Conservation (phyloP, 2,329 filamentous ascomycete genomes). For the Nigrograna mackinnonii region DNA sequence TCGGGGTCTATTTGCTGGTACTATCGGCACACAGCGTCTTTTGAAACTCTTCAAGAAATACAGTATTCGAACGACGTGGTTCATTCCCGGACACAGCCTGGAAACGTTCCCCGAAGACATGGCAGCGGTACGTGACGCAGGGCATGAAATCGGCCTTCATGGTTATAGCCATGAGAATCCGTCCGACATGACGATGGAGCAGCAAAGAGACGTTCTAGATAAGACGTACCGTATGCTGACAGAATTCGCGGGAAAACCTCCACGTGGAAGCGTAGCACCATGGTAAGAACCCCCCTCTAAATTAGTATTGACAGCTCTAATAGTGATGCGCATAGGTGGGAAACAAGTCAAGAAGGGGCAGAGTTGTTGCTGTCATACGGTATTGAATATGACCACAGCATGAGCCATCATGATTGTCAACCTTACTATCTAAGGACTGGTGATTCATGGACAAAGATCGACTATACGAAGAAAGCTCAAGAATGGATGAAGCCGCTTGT, state of each 20-base stretch:
- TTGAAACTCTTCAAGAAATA: slow-evolving; percentile 74
- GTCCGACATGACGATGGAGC: slow-evolving; percentile 69
- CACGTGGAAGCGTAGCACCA: slow-evolving; percentile 72
- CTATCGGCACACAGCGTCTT: slow-evolving; percentile 67
- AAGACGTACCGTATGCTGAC: slow-evolving; percentile 75
- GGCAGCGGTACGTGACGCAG: slow-evolving; percentile 58
- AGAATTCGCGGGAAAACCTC: slow-evolving; percentile 70
- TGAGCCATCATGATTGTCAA: slow-evolving; percentile 67
- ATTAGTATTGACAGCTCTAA: slow-evolving; percentile 38
- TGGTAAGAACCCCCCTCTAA: slow-evolving; percentile 46
- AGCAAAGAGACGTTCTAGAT: slow-evolving; percentile 74
- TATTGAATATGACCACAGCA: slow-evolving; percentile 70
- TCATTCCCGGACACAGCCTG: slow-evolving; percentile 63
- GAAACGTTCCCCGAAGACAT: slow-evolving; percentile 70
- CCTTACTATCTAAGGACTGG: slow-evolving; percentile 66
- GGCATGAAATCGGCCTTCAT: slow-evolving; percentile 69
- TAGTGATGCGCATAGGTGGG: slow-evolving; percentile 56
- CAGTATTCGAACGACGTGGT: slow-evolving; percentile 70
- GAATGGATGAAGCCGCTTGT: slow-evolving; percentile 70
- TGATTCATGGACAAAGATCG: slow-evolving; percentile 70
- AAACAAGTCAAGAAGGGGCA: slow-evolving; percentile 68
- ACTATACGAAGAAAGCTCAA: slow-evolving; percentile 64
- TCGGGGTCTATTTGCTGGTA: slow-evolving; percentile 70
- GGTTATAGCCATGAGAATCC: slow-evolving; percentile 75
- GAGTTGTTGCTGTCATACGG: slow-evolving; percentile 68